Evolutionary conservation across 1,139 yeast genomes (phyloP), one percentile per base, ranked within the genome.

Genomic region (Zhuliangozyma blackwelliae): DNA sequence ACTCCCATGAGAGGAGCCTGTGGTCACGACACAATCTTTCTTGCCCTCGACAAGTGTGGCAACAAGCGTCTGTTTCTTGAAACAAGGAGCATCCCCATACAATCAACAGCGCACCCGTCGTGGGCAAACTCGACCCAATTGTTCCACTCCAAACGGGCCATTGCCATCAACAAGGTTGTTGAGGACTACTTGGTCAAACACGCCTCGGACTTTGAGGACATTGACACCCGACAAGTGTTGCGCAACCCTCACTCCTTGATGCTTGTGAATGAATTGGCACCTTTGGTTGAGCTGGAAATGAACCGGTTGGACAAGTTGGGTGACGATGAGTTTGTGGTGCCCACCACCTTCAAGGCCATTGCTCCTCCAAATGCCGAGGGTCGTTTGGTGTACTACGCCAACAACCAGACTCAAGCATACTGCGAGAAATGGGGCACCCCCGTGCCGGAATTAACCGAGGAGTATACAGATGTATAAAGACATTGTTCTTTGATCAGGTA

Each of bases 1-100:
- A 29, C 30, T 8, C 33, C 28, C 21, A 20, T 13, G 32, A 23
- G 35, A 19, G 41, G 30, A 3, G 5, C 16, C 9, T 33, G 31
- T 10, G 11, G 32, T 11, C 40, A 31, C 25, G 39, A 28, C n/a
- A 84, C 95, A 0, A 48, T 61, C 2, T 90, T 92, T 51, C 57
- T 87, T 22, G 95, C 97, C 0, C 67, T 92, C 16, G 97, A 90
- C 55, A 92, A 92, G 54, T 87, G 95, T 48, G 61, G 83, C 1
- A 87, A 87, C 0, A 60, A 67, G 11, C 64, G 94, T 11, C 52
- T 64, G 25, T 85, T 70, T 50, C 47, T 87, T 6, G 76, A 76
- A 41, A 45, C 67, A 3, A 16, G 69, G 10, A 52, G 63, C 0
- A 52, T 79, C n/a, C 40, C 47, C 11, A 37, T 44, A 1, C 27